Evolutionary conservation across 2,329 filamentous ascomycete genomes (phyloP).

Genomic region (Aspergillus arachidicola): DNA sequence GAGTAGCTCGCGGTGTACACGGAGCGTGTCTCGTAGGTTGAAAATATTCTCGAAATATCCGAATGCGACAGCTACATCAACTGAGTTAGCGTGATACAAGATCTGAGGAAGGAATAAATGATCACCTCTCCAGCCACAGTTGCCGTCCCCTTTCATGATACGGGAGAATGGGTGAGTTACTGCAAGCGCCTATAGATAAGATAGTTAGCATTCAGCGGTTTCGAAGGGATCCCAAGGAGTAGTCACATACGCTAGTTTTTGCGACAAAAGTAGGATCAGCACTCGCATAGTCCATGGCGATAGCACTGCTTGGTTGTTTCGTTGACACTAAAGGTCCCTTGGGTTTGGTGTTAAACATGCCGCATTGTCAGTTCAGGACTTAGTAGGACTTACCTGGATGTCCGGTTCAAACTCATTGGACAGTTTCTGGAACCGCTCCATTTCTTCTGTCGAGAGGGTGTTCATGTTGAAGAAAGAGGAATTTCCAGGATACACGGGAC

Average conservation of each 20-base stretch:
- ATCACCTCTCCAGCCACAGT: constrained; percentile 97
- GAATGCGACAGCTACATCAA: constrained; percentile 76
- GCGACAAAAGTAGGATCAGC: constrained; percentile 82
- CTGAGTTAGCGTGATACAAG: constrained; percentile 16
- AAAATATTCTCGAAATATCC: constrained; percentile 88
- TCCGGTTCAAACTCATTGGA: constrained; percentile 64
- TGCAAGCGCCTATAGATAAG: constrained; percentile 68
- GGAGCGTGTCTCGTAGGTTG: constrained; percentile 63
- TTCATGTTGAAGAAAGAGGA: constrained; percentile 37
- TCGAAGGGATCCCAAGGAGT: not conserved
- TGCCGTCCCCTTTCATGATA: constrained; percentile 86
- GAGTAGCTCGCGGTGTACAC: constrained; percentile 69
- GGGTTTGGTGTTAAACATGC: constrained; percentile 26
- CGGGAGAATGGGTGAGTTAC: constrained; percentile 86
- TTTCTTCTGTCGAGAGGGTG: constrained; percentile 52
- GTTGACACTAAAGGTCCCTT: constrained; percentile 83
- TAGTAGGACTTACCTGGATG: constrained; percentile 47
- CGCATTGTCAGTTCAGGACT: not conserved
- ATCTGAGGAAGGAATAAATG: constrained; percentile 24
- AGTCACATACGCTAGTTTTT: constrained; percentile 72
- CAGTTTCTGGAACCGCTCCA: constrained; percentile 64
- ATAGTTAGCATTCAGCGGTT: constrained; percentile 15
- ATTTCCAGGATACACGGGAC: constrained; percentile 18
- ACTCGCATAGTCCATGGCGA: constrained; percentile 84
- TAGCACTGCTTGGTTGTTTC: constrained; percentile 73